phyloP scores from a whole-genome alignment of 768 basidiomycete species.

The Astraeus odoratus region DNA sequence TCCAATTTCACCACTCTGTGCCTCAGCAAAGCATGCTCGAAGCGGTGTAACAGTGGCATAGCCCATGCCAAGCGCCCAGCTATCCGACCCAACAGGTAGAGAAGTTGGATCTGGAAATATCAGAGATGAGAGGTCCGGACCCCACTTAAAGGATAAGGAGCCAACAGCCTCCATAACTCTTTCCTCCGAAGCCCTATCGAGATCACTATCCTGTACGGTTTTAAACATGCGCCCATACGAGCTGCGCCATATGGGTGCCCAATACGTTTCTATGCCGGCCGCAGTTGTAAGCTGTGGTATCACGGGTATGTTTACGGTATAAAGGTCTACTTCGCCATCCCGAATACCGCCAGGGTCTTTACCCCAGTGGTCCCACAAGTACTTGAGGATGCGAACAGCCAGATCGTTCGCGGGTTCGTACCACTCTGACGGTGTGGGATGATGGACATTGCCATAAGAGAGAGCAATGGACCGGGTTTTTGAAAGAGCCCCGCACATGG shows the following conservation, averaged over 20 bases:
- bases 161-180: slow-evolving; percentile 34
- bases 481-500: slow-evolving; percentile 72
- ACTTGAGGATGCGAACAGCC: slow-evolving; percentile 55
- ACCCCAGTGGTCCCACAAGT: slow-evolving; percentile 86
- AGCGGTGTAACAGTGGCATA: slow-evolving; percentile 75
- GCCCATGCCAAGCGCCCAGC: slow-evolving; percentile 69
- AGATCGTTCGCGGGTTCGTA: slow-evolving; percentile 70
- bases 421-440: slow-evolving; percentile 54
- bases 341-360: slow-evolving; percentile 51
- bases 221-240: slow-evolving; percentile 80
- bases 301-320: slow-evolving; percentile 85
- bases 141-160: slow-evolving; percentile 64
- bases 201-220: slow-evolving; percentile 23
- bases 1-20: slow-evolving; percentile 10
- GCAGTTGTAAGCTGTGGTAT: slow-evolving; percentile 55
- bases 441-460: slow-evolving; percentile 76
- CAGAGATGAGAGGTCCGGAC: slow-evolving; percentile 64
- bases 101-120: slow-evolving; percentile 50
- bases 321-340: slow-evolving; percentile 68
- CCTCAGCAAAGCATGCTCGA: slow-evolving; percentile 66
- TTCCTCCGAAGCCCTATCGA: slow-evolving; percentile 28
- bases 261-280: slow-evolving; percentile 59
- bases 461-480: slow-evolving; percentile 74
- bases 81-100: slow-evolving; percentile 76
- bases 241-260: slow-evolving; percentile 84